These are phyloP conservation scores for Amaranthus palmeri DNA, from an alignment of 148 eudicot genomes.

Conservation along the genomic window DNA sequence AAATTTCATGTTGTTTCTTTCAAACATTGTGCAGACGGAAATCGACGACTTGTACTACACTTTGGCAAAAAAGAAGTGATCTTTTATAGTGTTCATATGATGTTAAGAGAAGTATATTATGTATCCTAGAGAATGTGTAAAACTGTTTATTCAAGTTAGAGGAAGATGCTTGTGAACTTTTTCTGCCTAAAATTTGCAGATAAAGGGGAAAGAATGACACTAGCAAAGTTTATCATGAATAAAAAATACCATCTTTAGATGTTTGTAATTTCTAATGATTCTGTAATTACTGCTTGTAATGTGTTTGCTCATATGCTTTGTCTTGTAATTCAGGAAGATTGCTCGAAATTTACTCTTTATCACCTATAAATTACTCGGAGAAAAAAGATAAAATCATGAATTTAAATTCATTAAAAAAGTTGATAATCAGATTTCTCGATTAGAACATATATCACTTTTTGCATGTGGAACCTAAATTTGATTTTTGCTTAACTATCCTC, in stretches of 20 bases:
- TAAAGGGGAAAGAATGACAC: background rate
- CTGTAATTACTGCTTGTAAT: background rate
- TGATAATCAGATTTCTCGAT: too few species aligned
- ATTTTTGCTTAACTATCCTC: too few species aligned
- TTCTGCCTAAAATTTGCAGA: background rate
- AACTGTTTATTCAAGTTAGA: background rate
- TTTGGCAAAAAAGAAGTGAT: constrained; percentile 28
- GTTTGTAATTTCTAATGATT: background rate
- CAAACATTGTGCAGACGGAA: constrained; percentile 39
- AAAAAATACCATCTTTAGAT: background rate
- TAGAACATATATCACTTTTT: too few species aligned
- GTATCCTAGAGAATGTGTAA: background rate
- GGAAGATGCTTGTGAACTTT: background rate
- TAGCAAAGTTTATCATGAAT: background rate
- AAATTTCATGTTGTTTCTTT: background rate
- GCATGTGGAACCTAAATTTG: too few species aligned
- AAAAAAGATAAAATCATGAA: too few species aligned
- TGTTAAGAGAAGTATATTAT: background rate
- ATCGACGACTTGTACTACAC: constrained; percentile 56
- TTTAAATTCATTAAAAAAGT: too few species aligned
- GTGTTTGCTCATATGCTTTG: too few species aligned
- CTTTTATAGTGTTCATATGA: background rate
- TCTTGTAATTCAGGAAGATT: too few species aligned
- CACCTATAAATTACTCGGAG: too few species aligned
- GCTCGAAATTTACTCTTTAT: too few species aligned